phyloP scores from a whole-genome alignment of 2,329 filamentous ascomycete genomes.

The Penicillium nordicum region DNA sequence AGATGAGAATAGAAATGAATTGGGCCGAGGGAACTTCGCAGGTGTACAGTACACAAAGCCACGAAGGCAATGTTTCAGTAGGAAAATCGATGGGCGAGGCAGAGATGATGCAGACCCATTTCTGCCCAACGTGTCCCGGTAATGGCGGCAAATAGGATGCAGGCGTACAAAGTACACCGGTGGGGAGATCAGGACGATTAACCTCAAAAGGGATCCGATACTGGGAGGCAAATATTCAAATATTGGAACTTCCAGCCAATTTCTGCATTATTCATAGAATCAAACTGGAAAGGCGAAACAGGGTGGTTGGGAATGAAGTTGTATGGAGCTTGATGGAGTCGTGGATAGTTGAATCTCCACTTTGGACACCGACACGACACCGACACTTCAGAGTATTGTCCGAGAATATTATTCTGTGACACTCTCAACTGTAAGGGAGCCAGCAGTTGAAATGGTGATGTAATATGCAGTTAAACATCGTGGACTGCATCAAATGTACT shows the following conservation, averaged over 20 bases:
- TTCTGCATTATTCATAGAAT: slow-evolving; percentile 4
- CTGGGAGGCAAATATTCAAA: slow-evolving; percentile 3
- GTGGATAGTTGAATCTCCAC: slow-evolving; percentile 18
- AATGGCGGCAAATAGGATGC: slow-evolving; percentile 25
- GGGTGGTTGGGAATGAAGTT: slow-evolving; percentile 5
- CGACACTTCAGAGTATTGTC: slow-evolving; percentile 20
- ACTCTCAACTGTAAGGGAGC: slow-evolving; percentile 11
- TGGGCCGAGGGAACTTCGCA: background rate
- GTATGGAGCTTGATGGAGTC: slow-evolving; percentile 10
- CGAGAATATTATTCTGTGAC: slow-evolving; percentile 1
- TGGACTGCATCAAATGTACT: slow-evolving; percentile 8
- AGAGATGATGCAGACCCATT: slow-evolving; percentile 25
- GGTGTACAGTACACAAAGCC: background rate
- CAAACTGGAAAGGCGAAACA: slow-evolving; percentile 3
- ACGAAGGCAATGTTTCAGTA: slow-evolving; percentile 9
- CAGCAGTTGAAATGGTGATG: slow-evolving; percentile 17
- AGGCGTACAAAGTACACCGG: slow-evolving; percentile 16
- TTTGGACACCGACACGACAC: slow-evolving; percentile 18
- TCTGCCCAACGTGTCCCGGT: slow-evolving; percentile 27
- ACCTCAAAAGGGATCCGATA: slow-evolving; percentile 6
- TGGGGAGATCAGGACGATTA: slow-evolving; percentile 20
- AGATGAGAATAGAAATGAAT: background rate
- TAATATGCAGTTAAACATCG: slow-evolving; percentile 5
- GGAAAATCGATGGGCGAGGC: slow-evolving; percentile 1
- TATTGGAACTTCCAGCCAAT: background rate